A percentile compares a stretch with the other conserved stretches of the same genome.
These are phyloP conservation scores for Agrocybe pediades DNA, from an alignment of 768 basidiomycete genomes.

Conservation along the genomic window DNA sequence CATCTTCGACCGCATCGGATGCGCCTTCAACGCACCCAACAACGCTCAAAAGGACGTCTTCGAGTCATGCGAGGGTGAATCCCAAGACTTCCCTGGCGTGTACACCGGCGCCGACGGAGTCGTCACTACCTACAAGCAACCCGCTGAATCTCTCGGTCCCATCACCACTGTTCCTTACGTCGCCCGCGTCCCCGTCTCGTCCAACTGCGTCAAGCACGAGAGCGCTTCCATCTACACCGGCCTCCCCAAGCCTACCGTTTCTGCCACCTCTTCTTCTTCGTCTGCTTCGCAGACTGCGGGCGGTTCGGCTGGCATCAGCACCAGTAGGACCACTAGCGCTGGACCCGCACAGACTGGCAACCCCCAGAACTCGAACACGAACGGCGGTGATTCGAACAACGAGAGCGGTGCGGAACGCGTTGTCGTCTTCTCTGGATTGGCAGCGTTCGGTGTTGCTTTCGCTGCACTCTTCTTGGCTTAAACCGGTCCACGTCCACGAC, in stretches of 20 bases:
- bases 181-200: constrained; percentile 35
- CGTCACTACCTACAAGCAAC: constrained; percentile 28
- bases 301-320: background rate
- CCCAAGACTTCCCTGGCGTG: constrained; percentile 37
- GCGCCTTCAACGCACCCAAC: constrained; percentile 72
- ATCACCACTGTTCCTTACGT: constrained; percentile 45
- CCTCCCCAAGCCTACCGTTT: constrained; percentile 1
- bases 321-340: background rate
- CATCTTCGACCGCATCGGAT: constrained; percentile 76
- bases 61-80: constrained; percentile 65
- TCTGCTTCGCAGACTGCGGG: background rate
- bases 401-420: background rate
- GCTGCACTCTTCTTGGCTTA: constrained; percentile 2
- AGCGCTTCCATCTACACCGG: constrained; percentile 2
- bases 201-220: constrained; percentile 3
- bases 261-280: background rate
- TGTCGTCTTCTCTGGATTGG: background rate
- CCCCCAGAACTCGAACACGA: background rate
- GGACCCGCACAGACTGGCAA: too few relatives aligned
- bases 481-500: too few relatives aligned
- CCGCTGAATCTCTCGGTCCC: constrained; percentile 40
- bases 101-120: constrained; percentile 23
- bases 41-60: constrained; percentile 59
- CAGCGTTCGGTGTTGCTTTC: background rate
- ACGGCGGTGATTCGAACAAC: background rate